phyloP scores from a whole-genome alignment of 2,329 filamentous ascomycete species.

The Colletotrichum siamense region DNA sequence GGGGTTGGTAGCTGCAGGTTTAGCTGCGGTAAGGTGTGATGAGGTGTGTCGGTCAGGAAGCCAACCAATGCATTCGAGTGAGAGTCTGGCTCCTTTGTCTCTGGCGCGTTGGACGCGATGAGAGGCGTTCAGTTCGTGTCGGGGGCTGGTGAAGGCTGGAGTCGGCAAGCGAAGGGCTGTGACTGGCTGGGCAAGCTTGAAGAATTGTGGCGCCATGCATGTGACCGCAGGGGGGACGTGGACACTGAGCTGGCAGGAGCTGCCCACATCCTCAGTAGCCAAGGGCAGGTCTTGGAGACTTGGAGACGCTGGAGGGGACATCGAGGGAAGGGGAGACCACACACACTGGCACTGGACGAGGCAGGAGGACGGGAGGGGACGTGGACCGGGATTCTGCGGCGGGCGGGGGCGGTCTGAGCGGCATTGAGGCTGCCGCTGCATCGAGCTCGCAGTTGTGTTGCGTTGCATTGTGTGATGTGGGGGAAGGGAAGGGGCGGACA shows the following conservation, averaged over 20 bases:
- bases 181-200: background rate
- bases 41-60: constrained; percentile 14
- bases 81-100: constrained; percentile 6
- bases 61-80: constrained; percentile 14
- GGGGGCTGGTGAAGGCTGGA: constrained; percentile 18
- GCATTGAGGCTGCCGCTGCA: background rate
- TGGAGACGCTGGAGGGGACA: background rate
- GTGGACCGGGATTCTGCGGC: background rate
- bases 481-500: background rate
- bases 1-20: constrained; percentile 7
- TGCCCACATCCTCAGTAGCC: background rate
- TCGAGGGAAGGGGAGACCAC: background rate
- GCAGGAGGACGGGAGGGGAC: background rate
- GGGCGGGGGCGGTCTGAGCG: constrained; percentile 12
- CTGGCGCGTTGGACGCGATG: constrained; percentile 20
- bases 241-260: background rate
- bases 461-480: background rate
- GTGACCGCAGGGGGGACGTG: constrained; percentile 17
- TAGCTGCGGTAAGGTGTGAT: background rate
- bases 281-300: background rate
- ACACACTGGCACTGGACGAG: background rate
- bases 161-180: background rate
- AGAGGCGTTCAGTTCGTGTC: background rate
- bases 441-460: background rate
- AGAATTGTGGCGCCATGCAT: constrained; percentile 20